Percentiles rank a stretch among this genome's conserved stretches.
These are phyloP conservation scores for Solanum chmielewskii DNA, from an alignment of 257 asterid genomes.

Conservation along the genomic window DNA sequence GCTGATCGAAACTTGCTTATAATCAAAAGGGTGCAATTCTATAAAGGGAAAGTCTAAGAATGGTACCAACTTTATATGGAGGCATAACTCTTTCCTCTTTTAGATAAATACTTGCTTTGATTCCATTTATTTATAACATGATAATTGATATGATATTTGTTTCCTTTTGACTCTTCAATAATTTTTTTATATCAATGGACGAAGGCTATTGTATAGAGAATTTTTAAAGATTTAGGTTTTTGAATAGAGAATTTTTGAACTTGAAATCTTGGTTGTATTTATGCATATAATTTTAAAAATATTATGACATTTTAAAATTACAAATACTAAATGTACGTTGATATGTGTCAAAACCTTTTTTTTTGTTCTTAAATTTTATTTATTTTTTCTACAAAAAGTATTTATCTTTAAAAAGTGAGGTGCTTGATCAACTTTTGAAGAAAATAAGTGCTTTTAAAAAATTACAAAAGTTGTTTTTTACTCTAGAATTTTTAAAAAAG, in stretches of 20 bases:
- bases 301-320: background rate
- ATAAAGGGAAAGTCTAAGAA: constrained; percentile 23
- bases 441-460: background rate
- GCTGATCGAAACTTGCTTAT: background rate
- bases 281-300: background rate
- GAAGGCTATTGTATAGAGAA: background rate
- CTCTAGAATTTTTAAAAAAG: background rate
- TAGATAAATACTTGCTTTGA: constrained; percentile 22
- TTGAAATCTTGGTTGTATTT: background rate
- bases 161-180: background rate
- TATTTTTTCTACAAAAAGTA: no score
- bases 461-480: background rate
- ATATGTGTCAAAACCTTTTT: background rate
- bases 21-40: constrained; percentile 11
- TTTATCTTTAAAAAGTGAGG: background rate
- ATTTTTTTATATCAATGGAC: background rate
- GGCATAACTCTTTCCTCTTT: constrained; percentile 1
- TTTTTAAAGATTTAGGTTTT: background rate
- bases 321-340: background rate
- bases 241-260: background rate
- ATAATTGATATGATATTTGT: background rate
- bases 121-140: constrained; percentile 10
- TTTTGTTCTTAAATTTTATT: background rate
- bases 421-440: background rate
- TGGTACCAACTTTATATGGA: background rate